A percentile compares a stretch with the other conserved stretches of the same genome.
phyloP scores from a whole-genome alignment of 2,329 filamentous ascomycete genomes.

The Epichloe bromicola region DNA sequence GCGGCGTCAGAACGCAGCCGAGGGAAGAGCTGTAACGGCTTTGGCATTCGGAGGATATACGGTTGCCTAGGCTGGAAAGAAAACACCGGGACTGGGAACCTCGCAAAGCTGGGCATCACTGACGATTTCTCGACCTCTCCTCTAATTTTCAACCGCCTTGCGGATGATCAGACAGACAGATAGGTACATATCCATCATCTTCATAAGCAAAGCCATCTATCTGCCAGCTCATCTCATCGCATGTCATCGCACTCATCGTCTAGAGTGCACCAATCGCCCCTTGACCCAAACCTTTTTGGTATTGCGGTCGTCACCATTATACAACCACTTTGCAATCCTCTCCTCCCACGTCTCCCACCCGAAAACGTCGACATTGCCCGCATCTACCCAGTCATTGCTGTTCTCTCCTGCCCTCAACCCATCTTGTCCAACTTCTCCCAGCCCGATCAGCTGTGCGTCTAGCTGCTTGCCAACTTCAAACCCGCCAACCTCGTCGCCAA shows the following conservation, averaged over 20 bases:
- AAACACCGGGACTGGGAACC: no score
- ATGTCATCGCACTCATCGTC: constrained; percentile 8
- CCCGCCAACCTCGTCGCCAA: constrained; percentile 57
- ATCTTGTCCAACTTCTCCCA: constrained; percentile 38
- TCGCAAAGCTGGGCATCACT: no score
- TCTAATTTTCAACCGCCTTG: no score
- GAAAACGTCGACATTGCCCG: constrained; percentile 72
- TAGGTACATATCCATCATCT: no score
- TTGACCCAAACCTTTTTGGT: constrained; percentile 80
- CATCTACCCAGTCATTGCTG: constrained; percentile 17
- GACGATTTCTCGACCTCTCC: no score
- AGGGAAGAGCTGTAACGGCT: no score
- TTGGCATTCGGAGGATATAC: no score
- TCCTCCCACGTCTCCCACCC: constrained; percentile 86
- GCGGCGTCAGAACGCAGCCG: no score
- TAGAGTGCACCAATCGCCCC: constrained; percentile 64
- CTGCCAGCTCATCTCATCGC: neutral
- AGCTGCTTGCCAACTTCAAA: constrained; percentile 82
- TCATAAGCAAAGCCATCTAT: neutral
- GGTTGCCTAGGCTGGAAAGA: no score
- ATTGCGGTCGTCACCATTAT: constrained; percentile 85
- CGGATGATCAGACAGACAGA: no score
- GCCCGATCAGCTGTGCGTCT: constrained; percentile 73
- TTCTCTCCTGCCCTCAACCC: constrained; percentile 11
- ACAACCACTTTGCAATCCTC: constrained; percentile 85